Evolutionary conservation across 2,329 filamentous ascomycete genomes (phyloP).

Genomic region (Cryphonectria parasitica): DNA sequence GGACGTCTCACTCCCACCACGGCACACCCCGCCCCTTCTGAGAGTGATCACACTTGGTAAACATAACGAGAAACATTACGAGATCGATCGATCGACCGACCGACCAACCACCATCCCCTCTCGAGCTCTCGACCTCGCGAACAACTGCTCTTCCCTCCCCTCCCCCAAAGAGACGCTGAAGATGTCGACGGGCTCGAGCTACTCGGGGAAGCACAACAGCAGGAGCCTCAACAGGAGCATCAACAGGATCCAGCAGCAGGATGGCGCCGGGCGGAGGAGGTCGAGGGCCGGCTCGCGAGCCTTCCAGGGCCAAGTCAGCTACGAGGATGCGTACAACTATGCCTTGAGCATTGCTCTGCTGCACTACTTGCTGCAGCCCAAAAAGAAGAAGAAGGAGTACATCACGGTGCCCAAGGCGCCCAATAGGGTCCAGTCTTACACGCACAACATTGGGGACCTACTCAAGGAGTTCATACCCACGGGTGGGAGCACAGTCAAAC

Average conservation of each 20-base stretch:
- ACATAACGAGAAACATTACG: background rate
- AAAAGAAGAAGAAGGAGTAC: conserved; percentile 87
- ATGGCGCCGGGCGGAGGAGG: conserved; percentile 38
- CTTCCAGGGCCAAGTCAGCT: conserved; percentile 54
- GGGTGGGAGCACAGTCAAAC: conserved; percentile 51
- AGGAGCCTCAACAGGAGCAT: conserved; percentile 49
- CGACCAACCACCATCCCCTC: background rate
- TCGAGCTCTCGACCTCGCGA: conserved; percentile 15
- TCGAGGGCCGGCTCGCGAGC: conserved; percentile 51
- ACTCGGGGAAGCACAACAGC: conserved; percentile 50
- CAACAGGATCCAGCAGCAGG: conserved; percentile 47
- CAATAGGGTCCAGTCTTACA: conserved; percentile 60
- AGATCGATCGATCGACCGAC: background rate
- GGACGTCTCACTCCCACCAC: conserved; percentile 28
- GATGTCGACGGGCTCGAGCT: conserved; percentile 58
- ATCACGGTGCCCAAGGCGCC: conserved; percentile 68
- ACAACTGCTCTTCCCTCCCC: background rate
- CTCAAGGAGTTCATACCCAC: conserved; percentile 77
- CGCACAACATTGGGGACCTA: conserved; percentile 76
- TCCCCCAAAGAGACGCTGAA: conserved; percentile 16
- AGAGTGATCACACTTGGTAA: background rate
- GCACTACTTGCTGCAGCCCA: conserved; percentile 89
- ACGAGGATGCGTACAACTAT: conserved; percentile 88
- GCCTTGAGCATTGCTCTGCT: conserved; percentile 90
- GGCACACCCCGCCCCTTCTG: conserved; percentile 19